Base-by-base conservation (phyloP, 768 basidiomycete species). In the Tylopilus sp. region DNA sequence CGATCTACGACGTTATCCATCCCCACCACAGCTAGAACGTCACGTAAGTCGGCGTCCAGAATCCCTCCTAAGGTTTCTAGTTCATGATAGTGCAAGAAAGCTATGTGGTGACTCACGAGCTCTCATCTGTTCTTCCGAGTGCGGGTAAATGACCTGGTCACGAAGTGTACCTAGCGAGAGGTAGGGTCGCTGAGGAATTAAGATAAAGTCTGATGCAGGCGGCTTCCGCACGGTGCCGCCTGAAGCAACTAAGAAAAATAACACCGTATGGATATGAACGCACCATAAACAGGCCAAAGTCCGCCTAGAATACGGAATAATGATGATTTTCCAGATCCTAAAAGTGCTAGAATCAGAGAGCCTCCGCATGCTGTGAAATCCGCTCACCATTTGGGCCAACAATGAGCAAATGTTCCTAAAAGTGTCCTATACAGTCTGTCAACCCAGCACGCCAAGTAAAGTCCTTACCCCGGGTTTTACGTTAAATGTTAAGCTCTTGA, bases 131-230 rank as follows among this genome's bases (percentile, higher is more conserved):
- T 75, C 76, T 57, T 82, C 82, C 16, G 84, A 86, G 69, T 98
- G 89, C 6, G 96, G 96, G 68, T 99, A 99, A 45, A 92, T 97
- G 60, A 99, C 82, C 70, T 99, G 96, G 66, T 99, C 96, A 14
- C 96, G 84, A 3, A 99, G 80, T 0, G 93, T 98, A 6, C 96
- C 96, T 19, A 91, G 76, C 1, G 88, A 90, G n/a, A 98, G 79
- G 69, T 98, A 98, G 3, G 96, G 96, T 31, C 96, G 79, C 69
- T 99, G 96, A 21, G 96, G 96, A 53, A 99, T 96, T 54, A 98
- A 78, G 38, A 95, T 92, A 67, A 99, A 98, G 52, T 94, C 82
- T 6, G 82, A 80, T 6, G 92, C 86, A 8, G 87, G 81, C 0
- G 96, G 96, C 70, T 98, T 97, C 60, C 86, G 83, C 16, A 99